Conservation (phyloP, 352 stramenopile species). For the Pythium utonaiense region DNA sequence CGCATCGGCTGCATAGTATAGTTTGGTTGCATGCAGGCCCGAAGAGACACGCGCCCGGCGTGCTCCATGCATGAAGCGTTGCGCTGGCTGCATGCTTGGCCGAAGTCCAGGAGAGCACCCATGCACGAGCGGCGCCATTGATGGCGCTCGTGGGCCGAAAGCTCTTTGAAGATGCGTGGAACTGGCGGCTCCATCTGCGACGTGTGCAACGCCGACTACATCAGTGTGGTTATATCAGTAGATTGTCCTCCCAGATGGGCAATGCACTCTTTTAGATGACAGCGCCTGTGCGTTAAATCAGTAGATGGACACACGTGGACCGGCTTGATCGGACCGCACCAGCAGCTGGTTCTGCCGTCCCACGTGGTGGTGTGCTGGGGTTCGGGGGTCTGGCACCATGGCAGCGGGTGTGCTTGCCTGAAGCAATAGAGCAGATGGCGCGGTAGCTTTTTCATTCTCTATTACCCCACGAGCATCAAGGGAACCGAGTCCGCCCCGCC, state of each 20-base stretch:
- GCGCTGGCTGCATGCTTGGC: conserved; percentile 1
- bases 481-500: not conserved
- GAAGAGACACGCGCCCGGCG: not conserved
- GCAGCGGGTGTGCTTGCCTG: not conserved
- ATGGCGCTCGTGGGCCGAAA: not conserved
- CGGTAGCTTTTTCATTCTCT: not conserved
- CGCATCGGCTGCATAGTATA: too few relatives aligned
- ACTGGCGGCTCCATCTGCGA: not conserved
- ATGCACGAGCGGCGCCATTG: not conserved
- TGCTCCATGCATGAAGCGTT: conserved; percentile 3
- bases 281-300: too few relatives aligned
- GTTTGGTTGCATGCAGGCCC: too few relatives aligned
- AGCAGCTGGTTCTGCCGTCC: conserved; percentile 3
- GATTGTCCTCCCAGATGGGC: not conserved
- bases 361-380: not conserved
- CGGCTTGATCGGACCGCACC: not conserved
- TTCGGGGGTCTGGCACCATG: not conserved
- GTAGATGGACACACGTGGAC: not conserved
- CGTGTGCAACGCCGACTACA: not conserved
- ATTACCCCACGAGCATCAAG: not conserved
- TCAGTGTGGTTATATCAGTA: not conserved
- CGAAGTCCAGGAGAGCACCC: not conserved
- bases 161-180: not conserved
- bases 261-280: not conserved
- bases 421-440: not conserved